phyloP scores from a whole-genome alignment of 2,329 filamentous ascomycete genomes.

The Colletotrichum sp. region DNA sequence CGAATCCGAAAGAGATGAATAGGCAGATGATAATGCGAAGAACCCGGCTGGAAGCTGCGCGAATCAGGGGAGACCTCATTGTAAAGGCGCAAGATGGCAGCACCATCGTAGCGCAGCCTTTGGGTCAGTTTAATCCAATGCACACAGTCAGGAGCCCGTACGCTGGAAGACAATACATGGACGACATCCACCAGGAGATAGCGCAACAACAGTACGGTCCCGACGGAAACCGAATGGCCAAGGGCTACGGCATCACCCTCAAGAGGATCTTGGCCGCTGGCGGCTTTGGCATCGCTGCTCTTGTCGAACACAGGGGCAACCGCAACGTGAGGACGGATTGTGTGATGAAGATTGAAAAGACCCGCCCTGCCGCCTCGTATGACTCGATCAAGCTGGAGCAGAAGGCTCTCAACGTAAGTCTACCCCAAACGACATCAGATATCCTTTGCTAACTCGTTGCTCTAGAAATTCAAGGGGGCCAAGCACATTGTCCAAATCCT shows the following conservation, averaged over 20 bases:
- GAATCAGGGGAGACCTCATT: not conserved
- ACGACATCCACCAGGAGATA: not conserved
- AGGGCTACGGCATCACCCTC: slow-evolving; percentile 28
- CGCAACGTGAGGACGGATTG: not conserved
- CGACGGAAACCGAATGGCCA: not conserved
- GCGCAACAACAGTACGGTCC: not conserved
- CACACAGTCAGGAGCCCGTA: not conserved
- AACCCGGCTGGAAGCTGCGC: not conserved
- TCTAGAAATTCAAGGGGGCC: slow-evolving; percentile 27
- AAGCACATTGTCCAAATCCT: slow-evolving; percentile 31
- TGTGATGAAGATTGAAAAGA: slow-evolving; percentile 10
- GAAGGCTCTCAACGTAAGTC: slow-evolving; percentile 3
- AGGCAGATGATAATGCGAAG: not conserved
- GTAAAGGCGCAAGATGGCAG: not conserved
- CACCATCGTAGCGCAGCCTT: not conserved
- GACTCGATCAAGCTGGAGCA: slow-evolving; percentile 3
- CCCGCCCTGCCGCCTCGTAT: not conserved
- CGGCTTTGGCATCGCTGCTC: slow-evolving; percentile 27
- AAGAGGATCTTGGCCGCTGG: slow-evolving; percentile 29
- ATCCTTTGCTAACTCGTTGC: not conserved
- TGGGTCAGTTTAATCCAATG: not conserved
- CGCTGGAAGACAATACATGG: not conserved
- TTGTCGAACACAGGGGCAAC: slow-evolving; percentile 6
- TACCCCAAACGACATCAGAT: not conserved
- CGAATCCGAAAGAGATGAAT: not conserved